A percentile compares a stretch with the other conserved stretches of the same genome.
Evolutionary conservation across 2,329 filamentous ascomycete species (phyloP).

Genomic region (Neofusicoccum laricinum): DNA sequence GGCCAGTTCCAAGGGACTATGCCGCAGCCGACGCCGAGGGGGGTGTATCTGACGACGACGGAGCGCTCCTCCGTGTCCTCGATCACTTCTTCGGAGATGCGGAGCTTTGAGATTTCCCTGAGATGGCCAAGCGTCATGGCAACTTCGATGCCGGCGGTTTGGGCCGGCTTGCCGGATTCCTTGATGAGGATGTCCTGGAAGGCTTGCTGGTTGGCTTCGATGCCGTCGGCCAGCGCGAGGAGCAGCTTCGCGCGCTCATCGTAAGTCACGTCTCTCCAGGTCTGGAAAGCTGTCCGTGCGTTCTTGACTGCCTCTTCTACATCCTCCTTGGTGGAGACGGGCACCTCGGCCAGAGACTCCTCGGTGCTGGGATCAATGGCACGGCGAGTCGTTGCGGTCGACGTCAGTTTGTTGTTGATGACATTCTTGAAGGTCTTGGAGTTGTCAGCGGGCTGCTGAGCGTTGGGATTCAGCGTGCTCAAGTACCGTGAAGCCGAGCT

Average conservation of each 20-base stretch:
- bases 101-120: slow-evolving; percentile 30
- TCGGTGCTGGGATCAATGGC: slow-evolving; percentile 50
- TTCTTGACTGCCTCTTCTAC: slow-evolving; percentile 48
- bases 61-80: slow-evolving; percentile 47
- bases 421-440: slow-evolving; percentile 35
- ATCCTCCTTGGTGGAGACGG: slow-evolving; percentile 45
- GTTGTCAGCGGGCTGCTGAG: not conserved
- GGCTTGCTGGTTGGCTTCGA: slow-evolving; percentile 23
- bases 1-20: slow-evolving; percentile 50
- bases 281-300: slow-evolving; percentile 43
- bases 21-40: slow-evolving; percentile 45
- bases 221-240: slow-evolving; percentile 22
- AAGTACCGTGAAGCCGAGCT: slow-evolving; percentile 4
- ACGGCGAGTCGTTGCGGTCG: slow-evolving; percentile 43
- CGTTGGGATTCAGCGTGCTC: not conserved
- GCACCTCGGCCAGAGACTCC: slow-evolving; percentile 46
- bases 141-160: slow-evolving; percentile 21
- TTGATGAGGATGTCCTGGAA: slow-evolving; percentile 23
- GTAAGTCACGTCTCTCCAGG: slow-evolving; percentile 36
- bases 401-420: slow-evolving; percentile 46
- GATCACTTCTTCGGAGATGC: slow-evolving; percentile 39
- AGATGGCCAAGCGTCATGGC: slow-evolving; percentile 25
- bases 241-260: slow-evolving; percentile 22
- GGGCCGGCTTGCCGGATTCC: slow-evolving; percentile 26
- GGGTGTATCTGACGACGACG: slow-evolving; percentile 45